Base-by-base conservation (phyloP, 2,329 filamentous ascomycete genomes). In the Talaromyces sp. region DNA sequence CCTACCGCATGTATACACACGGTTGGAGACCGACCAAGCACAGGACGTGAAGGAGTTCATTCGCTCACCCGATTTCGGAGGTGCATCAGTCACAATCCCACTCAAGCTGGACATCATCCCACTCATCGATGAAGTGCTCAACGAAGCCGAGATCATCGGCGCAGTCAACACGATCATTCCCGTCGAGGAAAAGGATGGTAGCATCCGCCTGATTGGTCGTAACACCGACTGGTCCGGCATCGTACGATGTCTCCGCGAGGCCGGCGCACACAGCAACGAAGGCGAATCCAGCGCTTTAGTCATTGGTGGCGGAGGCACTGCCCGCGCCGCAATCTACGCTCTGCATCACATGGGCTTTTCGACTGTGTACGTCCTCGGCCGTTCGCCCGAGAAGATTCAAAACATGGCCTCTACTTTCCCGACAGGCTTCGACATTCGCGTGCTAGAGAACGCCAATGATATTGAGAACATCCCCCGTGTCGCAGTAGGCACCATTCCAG, bases 221-320 rank as follows among this genome's bases (percentile, higher is more conserved):
- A 99, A 99, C 78, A 99, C 95, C 13, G 95, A 99, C 80, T 99
- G 93, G 90, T 86, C 88, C 73, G 95, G 95, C 68, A 99, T 99
- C 88, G 88, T 91, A 2, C 87, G 90, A 70, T 89, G 91, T 3
- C 85, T 99, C 22, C 87, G 85, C 65, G 86, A 86, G 49, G 88
- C 87, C 1, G 91, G 91, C 7, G 82, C 91, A 45, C 79, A 80
- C 67, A 77, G 78, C 68, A 76, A 73, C 72, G 70, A 73, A 70
- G 72, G 75, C 65, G 72, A 70, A 31, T 75, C 66, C 38, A 85
- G 88, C 64, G 94, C 87, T 29, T 86, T 97, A 69, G 91, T 98
- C 15, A 87, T 99, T 63, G 95, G 95, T 2, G 92, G 92, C 7
- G 95, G 95, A 15, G 95, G 95, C 27, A 99, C 95, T 5, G 91